A percentile compares a stretch with the other conserved stretches of the same genome.
phyloP scores from a whole-genome alignment of 2,329 filamentous ascomycete species.

The Myriangium duriaei region DNA sequence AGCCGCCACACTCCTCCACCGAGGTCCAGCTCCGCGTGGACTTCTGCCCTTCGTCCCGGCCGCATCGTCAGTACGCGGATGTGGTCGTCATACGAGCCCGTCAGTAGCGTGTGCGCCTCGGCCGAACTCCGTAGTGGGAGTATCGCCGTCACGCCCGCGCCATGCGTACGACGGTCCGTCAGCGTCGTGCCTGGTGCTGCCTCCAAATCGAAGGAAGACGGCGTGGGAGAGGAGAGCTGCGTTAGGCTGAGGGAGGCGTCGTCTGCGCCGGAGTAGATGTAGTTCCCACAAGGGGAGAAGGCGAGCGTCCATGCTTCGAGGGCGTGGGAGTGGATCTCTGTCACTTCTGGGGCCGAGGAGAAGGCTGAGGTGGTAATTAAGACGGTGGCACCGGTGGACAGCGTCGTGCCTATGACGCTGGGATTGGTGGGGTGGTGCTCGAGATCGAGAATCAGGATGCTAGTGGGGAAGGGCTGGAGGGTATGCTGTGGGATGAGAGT shows the following conservation, averaged over 20 bases:
- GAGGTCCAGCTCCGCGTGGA: constrained; percentile 54
- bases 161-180: constrained; percentile 49
- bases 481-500: constrained; percentile 26
- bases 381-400: constrained; percentile 46
- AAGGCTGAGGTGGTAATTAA: constrained; percentile 20
- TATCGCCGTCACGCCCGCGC: constrained; percentile 80
- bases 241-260: constrained; percentile 45
- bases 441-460: constrained; percentile 57
- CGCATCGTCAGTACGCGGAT: constrained; percentile 52
- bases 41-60: constrained; percentile 28
- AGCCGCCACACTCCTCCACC: constrained; percentile 81
- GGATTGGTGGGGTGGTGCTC: constrained; percentile 53
- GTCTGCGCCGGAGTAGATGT: constrained; percentile 61
- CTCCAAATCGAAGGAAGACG: too few species aligned
- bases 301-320: constrained; percentile 66
- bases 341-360: constrained; percentile 14
- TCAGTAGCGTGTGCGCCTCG: constrained; percentile 50
- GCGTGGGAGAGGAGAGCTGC: neutral
- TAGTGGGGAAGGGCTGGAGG: constrained; percentile 39
- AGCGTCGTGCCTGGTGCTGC: neutral
- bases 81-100: constrained; percentile 83
- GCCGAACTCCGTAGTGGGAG: constrained; percentile 48
- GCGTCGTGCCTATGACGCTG: constrained; percentile 53
- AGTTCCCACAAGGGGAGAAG: constrained; percentile 30
- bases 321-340: neutral